These are phyloP conservation scores for Coprinopsis marcescibilis DNA, from an alignment of 768 basidiomycete species.

Conservation along the genomic window DNA sequence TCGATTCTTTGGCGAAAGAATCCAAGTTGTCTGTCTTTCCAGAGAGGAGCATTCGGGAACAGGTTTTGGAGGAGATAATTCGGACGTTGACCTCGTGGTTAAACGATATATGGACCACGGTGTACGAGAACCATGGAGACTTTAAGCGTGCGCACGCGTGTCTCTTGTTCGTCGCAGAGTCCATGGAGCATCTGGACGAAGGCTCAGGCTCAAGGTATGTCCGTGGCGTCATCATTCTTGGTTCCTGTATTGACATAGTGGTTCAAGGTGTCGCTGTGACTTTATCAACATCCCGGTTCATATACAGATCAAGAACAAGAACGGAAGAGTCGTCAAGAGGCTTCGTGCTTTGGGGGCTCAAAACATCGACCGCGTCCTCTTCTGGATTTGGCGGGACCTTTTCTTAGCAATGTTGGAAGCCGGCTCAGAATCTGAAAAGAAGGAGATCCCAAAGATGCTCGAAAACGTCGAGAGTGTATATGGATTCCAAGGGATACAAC, in stretches of 20 bases:
- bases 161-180: conserved; percentile 46
- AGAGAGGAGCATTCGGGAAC: conserved; percentile 49
- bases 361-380: conserved; percentile 36
- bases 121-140: conserved; percentile 51
- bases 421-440: conserved; percentile 24
- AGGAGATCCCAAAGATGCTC: conserved; percentile 46
- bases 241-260: not conserved
- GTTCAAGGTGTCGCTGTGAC: conserved; percentile 49
- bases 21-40: conserved; percentile 46
- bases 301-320: conserved; percentile 36
- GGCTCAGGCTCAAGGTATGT: conserved; percentile 34
- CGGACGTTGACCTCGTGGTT: conserved; percentile 54
- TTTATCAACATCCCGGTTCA: conserved; percentile 42
- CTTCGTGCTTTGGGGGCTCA: conserved; percentile 45
- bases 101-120: conserved; percentile 56
- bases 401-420: conserved; percentile 49
- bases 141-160: conserved; percentile 50
- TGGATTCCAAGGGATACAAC: conserved; percentile 47
- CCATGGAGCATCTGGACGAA: conserved; percentile 37
- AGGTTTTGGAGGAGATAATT: conserved; percentile 50
- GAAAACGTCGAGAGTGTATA: conserved; percentile 48
- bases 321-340: conserved; percentile 39
- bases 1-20: conserved; percentile 50
- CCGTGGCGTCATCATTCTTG: conserved; percentile 6
- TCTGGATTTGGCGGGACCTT: conserved; percentile 71